phyloP scores from a whole-genome alignment of 352 stramenopile species.

The Pythium insidiosum region DNA sequence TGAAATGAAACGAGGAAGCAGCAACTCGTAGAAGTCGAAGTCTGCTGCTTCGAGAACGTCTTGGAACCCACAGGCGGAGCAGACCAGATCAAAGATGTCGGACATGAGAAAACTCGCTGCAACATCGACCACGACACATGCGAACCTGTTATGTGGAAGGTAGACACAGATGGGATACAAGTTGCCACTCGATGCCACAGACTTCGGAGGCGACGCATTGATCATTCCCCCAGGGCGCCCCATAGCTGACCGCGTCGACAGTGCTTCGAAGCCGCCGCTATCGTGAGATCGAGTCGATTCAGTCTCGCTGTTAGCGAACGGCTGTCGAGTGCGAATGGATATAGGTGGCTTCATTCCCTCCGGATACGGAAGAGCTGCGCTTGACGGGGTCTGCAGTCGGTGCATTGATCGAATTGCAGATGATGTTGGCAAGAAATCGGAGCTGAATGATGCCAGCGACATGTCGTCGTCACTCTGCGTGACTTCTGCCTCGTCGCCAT shows the following conservation, averaged over 20 bases:
- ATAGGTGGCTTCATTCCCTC: background rate
- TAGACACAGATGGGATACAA: slow-evolving; percentile 65
- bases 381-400: slow-evolving; percentile 53
- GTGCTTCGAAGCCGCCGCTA: slow-evolving; percentile 44
- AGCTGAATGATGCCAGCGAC: too few species aligned
- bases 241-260: slow-evolving; percentile 40
- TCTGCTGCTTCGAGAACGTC: slow-evolving; percentile 66
- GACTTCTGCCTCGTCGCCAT: slow-evolving; percentile 4
- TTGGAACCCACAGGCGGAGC: slow-evolving; percentile 65
- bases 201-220: slow-evolving; percentile 36
- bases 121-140: slow-evolving; percentile 66
- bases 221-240: slow-evolving; percentile 8
- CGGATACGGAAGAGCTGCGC: slow-evolving; percentile 14
- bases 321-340: slow-evolving; percentile 27
- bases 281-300: slow-evolving; percentile 53
- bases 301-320: slow-evolving; percentile 31
- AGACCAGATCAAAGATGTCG: slow-evolving; percentile 73
- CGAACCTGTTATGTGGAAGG: slow-evolving; percentile 80
- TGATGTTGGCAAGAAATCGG: slow-evolving; percentile 39
- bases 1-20: slow-evolving; percentile 78
- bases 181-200: slow-evolving; percentile 22
- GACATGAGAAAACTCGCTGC: slow-evolving; percentile 43
- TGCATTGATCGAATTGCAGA: slow-evolving; percentile 54
- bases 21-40: slow-evolving; percentile 81
- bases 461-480: too few species aligned